phyloP scores from a whole-genome alignment of 768 basidiomycete genomes.

The Macrolepiota fuliginosa region DNA sequence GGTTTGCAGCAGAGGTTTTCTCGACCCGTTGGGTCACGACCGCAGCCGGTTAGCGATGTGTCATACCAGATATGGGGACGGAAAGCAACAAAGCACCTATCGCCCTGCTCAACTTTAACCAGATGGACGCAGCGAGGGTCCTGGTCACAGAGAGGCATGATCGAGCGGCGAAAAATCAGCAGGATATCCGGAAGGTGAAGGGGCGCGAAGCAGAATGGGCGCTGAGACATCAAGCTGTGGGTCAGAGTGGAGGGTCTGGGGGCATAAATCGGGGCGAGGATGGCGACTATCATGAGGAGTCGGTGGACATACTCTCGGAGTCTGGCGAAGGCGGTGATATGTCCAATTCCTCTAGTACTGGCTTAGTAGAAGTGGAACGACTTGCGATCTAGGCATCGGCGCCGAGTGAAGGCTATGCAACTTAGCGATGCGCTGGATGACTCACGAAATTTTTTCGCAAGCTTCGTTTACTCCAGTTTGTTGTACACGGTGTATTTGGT shows the following conservation, averaged over 20 bases:
- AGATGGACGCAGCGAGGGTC: conserved; percentile 17
- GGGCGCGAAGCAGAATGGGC: not conserved
- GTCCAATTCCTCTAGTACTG: not conserved
- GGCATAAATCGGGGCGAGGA: not conserved
- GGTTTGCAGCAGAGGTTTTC: conserved; percentile 25
- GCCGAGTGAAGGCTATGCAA: not conserved
- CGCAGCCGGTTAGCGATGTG: conserved; percentile 30
- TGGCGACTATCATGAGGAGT: not conserved
- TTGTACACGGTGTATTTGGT: conserved; percentile 24
- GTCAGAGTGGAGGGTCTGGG: not conserved
- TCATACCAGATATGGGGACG: conserved; percentile 16
- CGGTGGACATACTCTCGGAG: not conserved
- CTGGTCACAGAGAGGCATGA: conserved; percentile 4
- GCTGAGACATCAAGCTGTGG: not conserved
- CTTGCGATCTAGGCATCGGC: not conserved
- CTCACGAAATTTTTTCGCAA: conserved; percentile 10
- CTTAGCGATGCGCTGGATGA: conserved; percentile 1
- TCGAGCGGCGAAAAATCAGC: not conserved
- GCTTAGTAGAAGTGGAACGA: not conserved
- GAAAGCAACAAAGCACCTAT: conserved; percentile 8
- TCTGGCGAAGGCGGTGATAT: not conserved
- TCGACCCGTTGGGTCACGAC: conserved; percentile 40
- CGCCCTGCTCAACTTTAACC: conserved; percentile 28
- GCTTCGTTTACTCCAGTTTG: conserved; percentile 15
- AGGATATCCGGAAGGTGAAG: not conserved